phyloP scores from a whole-genome alignment of 768 basidiomycete species.

The Gymnopilus dilepis region DNA sequence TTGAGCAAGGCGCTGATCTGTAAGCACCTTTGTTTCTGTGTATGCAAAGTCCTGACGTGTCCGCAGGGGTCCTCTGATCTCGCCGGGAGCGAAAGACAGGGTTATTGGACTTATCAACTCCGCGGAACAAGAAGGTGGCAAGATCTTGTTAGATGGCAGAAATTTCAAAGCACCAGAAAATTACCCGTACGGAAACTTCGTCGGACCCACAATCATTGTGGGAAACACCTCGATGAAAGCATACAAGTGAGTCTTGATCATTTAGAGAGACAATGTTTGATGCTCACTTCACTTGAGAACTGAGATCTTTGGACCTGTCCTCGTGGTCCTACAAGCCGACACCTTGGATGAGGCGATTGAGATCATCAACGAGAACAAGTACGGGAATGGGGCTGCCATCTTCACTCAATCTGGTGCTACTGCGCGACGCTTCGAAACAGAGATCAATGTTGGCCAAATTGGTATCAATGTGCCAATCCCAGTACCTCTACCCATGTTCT shows the following conservation, averaged over 20 bases:
- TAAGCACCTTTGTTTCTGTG: conserved; percentile 34
- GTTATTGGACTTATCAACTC: conserved; percentile 78
- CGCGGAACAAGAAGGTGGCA: conserved; percentile 80
- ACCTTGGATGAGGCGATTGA: conserved; percentile 89
- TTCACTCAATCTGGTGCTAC: conserved; percentile 97
- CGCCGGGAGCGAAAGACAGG: conserved; percentile 80
- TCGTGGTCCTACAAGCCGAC: conserved; percentile 77
- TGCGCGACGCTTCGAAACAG: conserved; percentile 88
- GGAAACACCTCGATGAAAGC: conserved; percentile 83
- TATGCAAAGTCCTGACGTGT: not conserved
- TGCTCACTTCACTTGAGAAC: conserved; percentile 52
- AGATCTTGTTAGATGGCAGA: conserved; percentile 87
- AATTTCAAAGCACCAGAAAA: conserved; percentile 59
- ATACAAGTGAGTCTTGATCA: conserved; percentile 66
- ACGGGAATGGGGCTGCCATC: conserved; percentile 94
- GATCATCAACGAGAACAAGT: conserved; percentile 88
- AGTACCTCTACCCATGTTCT: conserved; percentile 92
- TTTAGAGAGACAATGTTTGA: not conserved
- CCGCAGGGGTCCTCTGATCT: conserved; percentile 76
- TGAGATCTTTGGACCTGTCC: conserved; percentile 95
- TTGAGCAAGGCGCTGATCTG: conserved; percentile 88
- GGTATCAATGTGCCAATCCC: conserved; percentile 94
- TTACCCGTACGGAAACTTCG: conserved; percentile 91
- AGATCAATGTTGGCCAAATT: conserved; percentile 90
- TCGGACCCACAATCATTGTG: conserved; percentile 91